These are phyloP conservation scores for Ustulina deusta DNA, from an alignment of 2,329 filamentous ascomycete genomes.

Conservation along the genomic window DNA sequence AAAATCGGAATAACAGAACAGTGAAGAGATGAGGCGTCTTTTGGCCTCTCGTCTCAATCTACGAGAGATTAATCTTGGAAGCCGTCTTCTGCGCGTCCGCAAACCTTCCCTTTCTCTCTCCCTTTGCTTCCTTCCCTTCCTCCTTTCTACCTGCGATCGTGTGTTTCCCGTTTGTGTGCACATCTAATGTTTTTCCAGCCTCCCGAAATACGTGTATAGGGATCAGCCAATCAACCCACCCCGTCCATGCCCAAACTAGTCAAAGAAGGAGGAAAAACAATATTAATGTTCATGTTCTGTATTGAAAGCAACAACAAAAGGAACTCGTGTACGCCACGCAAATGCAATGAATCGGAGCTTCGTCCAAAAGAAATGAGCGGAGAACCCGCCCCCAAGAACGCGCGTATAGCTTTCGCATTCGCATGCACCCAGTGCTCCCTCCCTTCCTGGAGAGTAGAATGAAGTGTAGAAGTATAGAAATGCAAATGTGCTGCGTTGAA, in stretches of 20 bases:
- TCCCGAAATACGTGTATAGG: constrained; percentile 41
- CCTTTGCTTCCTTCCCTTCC: background rate
- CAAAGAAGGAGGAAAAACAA: background rate
- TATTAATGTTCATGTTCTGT: constrained; percentile 25
- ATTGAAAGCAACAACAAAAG: constrained; percentile 30
- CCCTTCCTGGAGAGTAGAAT: constrained; percentile 23
- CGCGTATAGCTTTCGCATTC: constrained; percentile 22
- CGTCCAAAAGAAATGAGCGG: constrained; percentile 35
- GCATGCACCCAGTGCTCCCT: constrained; percentile 22
- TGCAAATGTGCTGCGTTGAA: constrained; percentile 23
- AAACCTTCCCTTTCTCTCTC: constrained; percentile 6
- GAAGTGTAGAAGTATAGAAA: constrained; percentile 5
- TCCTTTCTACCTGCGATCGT: constrained; percentile 22
- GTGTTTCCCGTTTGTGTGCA: constrained; percentile 30
- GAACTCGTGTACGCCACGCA: constrained; percentile 46
- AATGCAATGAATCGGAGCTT: constrained; percentile 47
- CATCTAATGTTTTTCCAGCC: constrained; percentile 28
- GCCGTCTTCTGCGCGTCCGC: constrained; percentile 11
- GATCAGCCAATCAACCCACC: constrained; percentile 18
- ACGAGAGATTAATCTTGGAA: constrained; percentile 5
- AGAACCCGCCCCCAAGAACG: constrained; percentile 42
- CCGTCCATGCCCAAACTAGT: constrained; percentile 5
- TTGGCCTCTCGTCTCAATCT: constrained; percentile 19
- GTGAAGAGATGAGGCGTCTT: background rate
- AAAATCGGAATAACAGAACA: background rate